Percentiles rank a stretch among this genome's conserved stretches.
phyloP scores from a whole-genome alignment of 768 basidiomycete species.

The Megacollybia marginata region DNA sequence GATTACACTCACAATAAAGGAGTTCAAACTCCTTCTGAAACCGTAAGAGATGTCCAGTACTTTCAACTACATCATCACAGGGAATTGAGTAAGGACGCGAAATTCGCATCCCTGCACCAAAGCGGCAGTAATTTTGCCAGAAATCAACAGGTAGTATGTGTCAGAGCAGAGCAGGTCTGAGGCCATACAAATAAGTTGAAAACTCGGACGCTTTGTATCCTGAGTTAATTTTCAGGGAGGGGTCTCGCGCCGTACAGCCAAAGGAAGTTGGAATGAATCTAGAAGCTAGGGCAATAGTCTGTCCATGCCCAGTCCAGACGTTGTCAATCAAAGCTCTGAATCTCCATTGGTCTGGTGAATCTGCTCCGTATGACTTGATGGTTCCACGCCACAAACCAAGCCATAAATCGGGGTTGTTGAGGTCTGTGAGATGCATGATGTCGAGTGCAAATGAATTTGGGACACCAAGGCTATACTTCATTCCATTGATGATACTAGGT shows the following conservation, averaged over 20 bases:
- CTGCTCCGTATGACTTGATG: constrained; percentile 23
- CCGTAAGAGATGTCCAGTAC: neutral
- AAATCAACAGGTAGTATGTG: constrained; percentile 3
- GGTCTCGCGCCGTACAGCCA: constrained; percentile 23
- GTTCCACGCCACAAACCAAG: neutral
- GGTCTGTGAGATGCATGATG: neutral
- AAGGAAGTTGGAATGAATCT: constrained; percentile 20
- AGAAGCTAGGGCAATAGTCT: constrained; percentile 10
- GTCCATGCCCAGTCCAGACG: constrained; percentile 19
- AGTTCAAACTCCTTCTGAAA: constrained; percentile 5
- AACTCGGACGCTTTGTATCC: constrained; percentile 13
- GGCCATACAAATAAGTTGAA: constrained; percentile 7
- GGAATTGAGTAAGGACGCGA: constrained; percentile 1
- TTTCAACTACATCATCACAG: neutral
- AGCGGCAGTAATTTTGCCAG: constrained; percentile 7
- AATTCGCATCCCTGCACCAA: constrained; percentile 3
- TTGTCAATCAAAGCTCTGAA: constrained; percentile 16
- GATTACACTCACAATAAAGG: constrained; percentile 5
- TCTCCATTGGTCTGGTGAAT: constrained; percentile 17
- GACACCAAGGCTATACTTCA: neutral
- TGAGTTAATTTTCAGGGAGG: constrained; percentile 21
- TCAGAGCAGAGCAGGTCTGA: constrained; percentile 9
- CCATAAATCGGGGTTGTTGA: neutral
- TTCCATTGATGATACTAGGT: constrained; percentile 13
- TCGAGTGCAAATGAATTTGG: neutral